Base-by-base conservation (phyloP, 805 yeast species). In the Dipodascus geniculatus region DNA sequence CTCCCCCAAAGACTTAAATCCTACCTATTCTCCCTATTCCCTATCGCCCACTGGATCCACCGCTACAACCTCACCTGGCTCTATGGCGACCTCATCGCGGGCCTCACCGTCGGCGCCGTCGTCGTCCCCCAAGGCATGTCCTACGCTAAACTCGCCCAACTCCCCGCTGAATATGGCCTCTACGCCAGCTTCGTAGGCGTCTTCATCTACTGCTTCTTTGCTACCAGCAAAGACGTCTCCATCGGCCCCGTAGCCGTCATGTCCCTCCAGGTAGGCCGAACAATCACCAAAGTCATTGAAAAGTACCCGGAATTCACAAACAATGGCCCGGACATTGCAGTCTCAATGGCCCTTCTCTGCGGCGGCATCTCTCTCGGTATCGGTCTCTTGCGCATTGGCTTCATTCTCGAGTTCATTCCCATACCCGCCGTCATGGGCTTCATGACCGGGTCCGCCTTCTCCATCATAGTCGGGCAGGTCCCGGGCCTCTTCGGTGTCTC, bases 171-270 rank as follows among this genome's bases (percentile, higher is more conserved):
- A 67, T 90, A 82, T 62, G 97, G 97, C 51, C 77, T 90, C 49
- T 90, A 90, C 69, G 87, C 96, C 14, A 86, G 95, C 0, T 90
- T 90, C 63, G 83, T 90, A 49, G 97, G 97, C 65, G 95, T 89
- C 11, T 77, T 88, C 63, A 79, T 85, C 52, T 90, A 90, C 68
- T 84, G 95, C 51, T 78, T 90, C 62, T 90, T 90, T 70, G 97
- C 97, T 14, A 90, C 97, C 14, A 85, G 95, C 22, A 90, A 90
- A 68, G 97, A 90, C 74, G 96, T 90, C 42, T 85, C 95, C 56
- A 89, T 90, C 62, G 97, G 97, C 23, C 97, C 97, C 9, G 97
- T 90, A 38, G 97, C 97, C 11, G 97, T 90, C 54, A 89, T 90
- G 96, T 85, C 95, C 16, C 68, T 81, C 59, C 90, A 88, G 66